These are phyloP conservation scores for Fusarium longipes DNA, from an alignment of 2,329 filamentous ascomycete genomes.

Conservation along the genomic window DNA sequence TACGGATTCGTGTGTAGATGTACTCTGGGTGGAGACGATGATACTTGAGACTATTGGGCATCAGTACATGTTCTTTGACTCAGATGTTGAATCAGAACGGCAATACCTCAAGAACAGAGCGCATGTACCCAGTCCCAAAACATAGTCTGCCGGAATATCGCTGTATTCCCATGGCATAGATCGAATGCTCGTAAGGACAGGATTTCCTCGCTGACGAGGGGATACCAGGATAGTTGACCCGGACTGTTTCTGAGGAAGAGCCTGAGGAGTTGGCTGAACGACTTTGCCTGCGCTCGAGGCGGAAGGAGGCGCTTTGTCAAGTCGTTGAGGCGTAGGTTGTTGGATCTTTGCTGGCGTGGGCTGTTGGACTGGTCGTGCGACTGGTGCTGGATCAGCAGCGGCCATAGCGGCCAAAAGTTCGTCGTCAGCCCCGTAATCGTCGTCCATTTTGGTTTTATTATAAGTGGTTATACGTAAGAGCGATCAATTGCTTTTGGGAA, in stretches of 20 bases:
- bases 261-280: slow-evolving; percentile 89
- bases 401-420: slow-evolving; percentile 68
- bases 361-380: slow-evolving; percentile 51
- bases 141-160: slow-evolving; percentile 95
- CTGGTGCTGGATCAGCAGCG: slow-evolving; percentile 55
- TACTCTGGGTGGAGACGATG: slow-evolving; percentile 98
- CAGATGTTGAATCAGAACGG: too few relatives aligned
- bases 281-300: slow-evolving; percentile 64
- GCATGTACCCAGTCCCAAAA: slow-evolving; percentile 86
- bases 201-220: slow-evolving; percentile 93
- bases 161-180: slow-evolving; percentile 95
- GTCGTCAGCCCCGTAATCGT: slow-evolving; percentile 68
- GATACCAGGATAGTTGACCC: slow-evolving; percentile 90
- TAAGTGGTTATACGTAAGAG: not conserved
- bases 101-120: slow-evolving; percentile 81
- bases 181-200: slow-evolving; percentile 84
- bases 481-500: not conserved
- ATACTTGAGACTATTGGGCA: slow-evolving; percentile 79
- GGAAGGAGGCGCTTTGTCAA: slow-evolving; percentile 63
- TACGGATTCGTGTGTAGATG: slow-evolving; percentile 91
- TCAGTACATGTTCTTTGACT: not conserved
- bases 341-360: slow-evolving; percentile 57
- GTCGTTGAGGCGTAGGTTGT: slow-evolving; percentile 65
- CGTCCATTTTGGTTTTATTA: slow-evolving; percentile 54
- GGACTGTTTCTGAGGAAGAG: slow-evolving; percentile 71